Evolutionary conservation across 441 rosid genomes (phyloP), one percentile per base, ranked within the genome.

Genomic region (Mallotus repandus): DNA sequence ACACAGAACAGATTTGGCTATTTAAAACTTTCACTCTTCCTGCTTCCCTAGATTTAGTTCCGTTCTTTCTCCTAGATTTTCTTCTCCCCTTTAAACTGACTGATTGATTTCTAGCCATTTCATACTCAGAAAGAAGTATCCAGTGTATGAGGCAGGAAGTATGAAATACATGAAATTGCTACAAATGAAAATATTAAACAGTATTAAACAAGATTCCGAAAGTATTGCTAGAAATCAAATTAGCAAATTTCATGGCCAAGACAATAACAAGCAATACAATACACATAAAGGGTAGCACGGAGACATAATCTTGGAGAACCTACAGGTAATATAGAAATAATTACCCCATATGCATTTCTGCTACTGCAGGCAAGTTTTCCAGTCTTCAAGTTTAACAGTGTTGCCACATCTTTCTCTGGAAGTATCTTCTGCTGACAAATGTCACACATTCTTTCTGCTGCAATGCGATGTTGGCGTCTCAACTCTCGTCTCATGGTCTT

Each of bases 81-180:
- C 82, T 80, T 77, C 78, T 86, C 16, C 59, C 85, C 78, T 82
- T 87, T 56, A 79, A 78, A 69, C 78, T 46, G 57, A 71, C 80
- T 25, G 84, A 66, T 78, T 83, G 87, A 79, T 60, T 85, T 69
- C 74, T 81, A 65, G 77, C 76, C 75, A 82, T 88, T 84, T 91
- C 96, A 68, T 60, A 82, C 83, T 93, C 98, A 54, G 94, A 90
- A 50, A 90, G 82, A 76, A 96, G 93, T 74, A 96, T 78, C 99
- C 98, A 93, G 74, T 88, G 97, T 71, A 96, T 69, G 53, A 90
- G 94, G 87, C 99, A 93, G 59, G 98, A 96, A 54, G 87, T 85
- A 58, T 96, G 99, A 79, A 86, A 96, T 25, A 96, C 86, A 79
- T 96, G 99, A 84, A 91, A 96, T 50, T 93, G 94, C 97, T 91